A percentile compares a stretch with the other conserved stretches of the same genome.
phyloP scores from a whole-genome alignment of 192 early-diverging fungal species.

The Entomortierella parvispora region DNA sequence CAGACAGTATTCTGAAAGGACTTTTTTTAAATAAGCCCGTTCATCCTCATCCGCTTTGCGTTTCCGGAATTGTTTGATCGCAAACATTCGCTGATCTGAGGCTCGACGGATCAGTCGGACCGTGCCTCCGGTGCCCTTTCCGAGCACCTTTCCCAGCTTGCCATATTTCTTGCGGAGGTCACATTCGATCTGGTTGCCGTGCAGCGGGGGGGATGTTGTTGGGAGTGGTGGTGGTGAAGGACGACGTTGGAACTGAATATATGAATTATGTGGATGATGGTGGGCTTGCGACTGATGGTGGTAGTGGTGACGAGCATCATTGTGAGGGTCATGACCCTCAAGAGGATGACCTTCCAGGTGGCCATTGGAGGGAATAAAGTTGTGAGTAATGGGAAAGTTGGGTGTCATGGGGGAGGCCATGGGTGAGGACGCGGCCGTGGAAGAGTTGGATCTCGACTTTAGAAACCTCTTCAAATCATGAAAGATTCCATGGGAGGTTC shows the following conservation, averaged over 20 bases:
- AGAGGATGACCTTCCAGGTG: no score
- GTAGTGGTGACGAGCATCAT: not conserved
- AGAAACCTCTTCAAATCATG: not conserved
- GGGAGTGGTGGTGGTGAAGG: no score
- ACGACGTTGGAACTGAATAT: no score
- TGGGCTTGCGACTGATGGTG: not conserved
- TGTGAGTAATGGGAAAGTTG: no score
- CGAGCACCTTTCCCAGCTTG: slow-evolving; percentile 63
- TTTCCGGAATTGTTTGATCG: slow-evolving; percentile 79
- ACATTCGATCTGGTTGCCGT: not conserved
- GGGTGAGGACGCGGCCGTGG: not conserved
- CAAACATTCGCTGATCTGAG: slow-evolving; percentile 67
- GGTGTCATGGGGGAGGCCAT: no score
- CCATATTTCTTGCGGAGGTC: slow-evolving; percentile 58
- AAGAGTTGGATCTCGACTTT: not conserved
- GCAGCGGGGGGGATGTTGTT: no score
- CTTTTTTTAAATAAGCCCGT: slow-evolving; percentile 62
- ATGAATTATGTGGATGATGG: not conserved
- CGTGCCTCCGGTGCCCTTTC: slow-evolving; percentile 72
- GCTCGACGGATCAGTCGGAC: slow-evolving; percentile 67
- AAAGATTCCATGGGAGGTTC: no score
- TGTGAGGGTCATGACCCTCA: no score
- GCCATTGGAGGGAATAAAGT: no score
- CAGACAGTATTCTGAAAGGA: no score
- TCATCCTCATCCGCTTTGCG: slow-evolving; percentile 66